These are phyloP conservation scores for Lentithecium fluviatile DNA, from an alignment of 495 filamentous ascomycete genomes.

Conservation along the genomic window DNA sequence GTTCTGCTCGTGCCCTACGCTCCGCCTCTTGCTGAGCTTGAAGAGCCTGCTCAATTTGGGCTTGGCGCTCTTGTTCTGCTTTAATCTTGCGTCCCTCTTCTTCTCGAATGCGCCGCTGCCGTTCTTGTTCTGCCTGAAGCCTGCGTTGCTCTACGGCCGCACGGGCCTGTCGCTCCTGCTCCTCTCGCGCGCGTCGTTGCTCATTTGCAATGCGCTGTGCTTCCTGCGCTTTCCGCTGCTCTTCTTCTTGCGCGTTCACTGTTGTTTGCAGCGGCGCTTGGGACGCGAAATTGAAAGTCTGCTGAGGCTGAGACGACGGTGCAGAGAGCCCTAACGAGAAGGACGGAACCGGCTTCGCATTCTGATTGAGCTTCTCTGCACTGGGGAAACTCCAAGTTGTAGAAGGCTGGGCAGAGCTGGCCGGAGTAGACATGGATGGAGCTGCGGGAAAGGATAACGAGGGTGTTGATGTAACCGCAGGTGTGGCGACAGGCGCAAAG, in stretches of 20 bases:
- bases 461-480: too few species aligned
- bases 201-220: background rate
- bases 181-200: background rate
- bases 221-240: constrained; percentile 7
- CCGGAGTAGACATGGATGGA: too few species aligned
- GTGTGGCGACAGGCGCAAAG: background rate
- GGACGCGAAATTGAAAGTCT: background rate
- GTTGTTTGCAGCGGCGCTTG: background rate
- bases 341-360: too few species aligned
- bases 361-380: too few species aligned
- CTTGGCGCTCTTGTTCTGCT: constrained; percentile 9
- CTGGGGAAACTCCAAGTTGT: too few species aligned
- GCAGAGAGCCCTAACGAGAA: background rate
- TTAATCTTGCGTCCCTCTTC: constrained; percentile 4
- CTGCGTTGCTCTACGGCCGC: background rate
- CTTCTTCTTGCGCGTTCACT: constrained; percentile 5
- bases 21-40: background rate
- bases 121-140: background rate
- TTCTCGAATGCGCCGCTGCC: constrained; percentile 1
- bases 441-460: too few species aligned
- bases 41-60: constrained; percentile 5
- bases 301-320: background rate
- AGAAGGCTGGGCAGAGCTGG: too few species aligned
- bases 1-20: background rate
- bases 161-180: background rate